phyloP scores from a whole-genome alignment of 495 filamentous ascomycete genomes.

The Neurospora sublineolata region DNA sequence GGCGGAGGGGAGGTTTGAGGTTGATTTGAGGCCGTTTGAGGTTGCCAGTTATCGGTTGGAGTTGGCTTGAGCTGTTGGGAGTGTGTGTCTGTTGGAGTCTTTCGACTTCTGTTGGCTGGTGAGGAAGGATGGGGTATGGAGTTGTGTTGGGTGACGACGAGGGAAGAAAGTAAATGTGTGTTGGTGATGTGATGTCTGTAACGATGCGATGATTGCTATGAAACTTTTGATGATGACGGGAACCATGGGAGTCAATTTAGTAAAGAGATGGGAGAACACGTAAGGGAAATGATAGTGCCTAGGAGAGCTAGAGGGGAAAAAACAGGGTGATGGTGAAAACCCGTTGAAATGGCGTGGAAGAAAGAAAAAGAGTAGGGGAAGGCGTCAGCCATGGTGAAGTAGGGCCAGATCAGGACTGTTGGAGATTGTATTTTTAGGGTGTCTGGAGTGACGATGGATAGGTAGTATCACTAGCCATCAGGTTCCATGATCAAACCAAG shows the following conservation, averaged over 20 bases:
- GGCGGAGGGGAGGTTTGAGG: conserved; percentile 33
- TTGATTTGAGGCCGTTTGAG: conserved; percentile 78
- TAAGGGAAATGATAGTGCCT: neutral
- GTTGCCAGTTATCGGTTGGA: conserved; percentile 75
- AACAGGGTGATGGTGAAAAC: neutral
- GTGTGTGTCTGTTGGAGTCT: neutral
- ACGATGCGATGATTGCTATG: neutral
- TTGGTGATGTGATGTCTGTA: neutral
- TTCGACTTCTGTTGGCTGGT: neutral
- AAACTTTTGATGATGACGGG: neutral
- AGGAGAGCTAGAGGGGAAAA: neutral
- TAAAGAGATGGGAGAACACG: neutral
- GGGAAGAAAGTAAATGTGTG: neutral
- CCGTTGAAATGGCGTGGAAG: neutral
- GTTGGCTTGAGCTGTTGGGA: conserved; percentile 25
- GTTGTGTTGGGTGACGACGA: neutral
- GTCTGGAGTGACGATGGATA: neutral
- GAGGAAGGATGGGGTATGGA: neutral
- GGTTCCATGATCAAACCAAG: neutral
- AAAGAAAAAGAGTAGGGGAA: neutral
- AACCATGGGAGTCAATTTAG: neutral
- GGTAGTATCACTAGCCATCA: neutral
- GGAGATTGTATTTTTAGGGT: neutral
- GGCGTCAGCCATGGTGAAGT: neutral
- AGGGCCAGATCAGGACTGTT: neutral